These are phyloP conservation scores for Penicillium concentricum DNA, from an alignment of 2,329 filamentous ascomycete species.

Conservation along the genomic window DNA sequence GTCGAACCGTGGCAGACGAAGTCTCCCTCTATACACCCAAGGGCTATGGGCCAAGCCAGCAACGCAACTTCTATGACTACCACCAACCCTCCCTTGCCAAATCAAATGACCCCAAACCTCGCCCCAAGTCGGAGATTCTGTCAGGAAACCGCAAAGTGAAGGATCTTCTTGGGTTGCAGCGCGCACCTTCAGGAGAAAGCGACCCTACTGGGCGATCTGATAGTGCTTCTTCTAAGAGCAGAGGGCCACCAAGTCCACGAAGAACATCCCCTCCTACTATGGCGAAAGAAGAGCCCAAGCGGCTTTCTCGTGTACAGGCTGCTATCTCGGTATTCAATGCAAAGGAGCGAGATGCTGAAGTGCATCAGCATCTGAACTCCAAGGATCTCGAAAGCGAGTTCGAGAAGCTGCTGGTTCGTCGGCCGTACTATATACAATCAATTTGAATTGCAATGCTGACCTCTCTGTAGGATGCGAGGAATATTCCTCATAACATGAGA, in stretches of 20 bases:
- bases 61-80: conserved; percentile 59
- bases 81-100: conserved; percentile 48
- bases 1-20: conserved; percentile 52
- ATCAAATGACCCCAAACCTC: conserved; percentile 41
- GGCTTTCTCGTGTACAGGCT: conserved; percentile 59
- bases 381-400: conserved; percentile 63
- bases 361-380: conserved; percentile 47
- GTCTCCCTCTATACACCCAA: conserved; percentile 59
- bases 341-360: conserved; percentile 50
- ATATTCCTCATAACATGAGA: conserved; percentile 89
- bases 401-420: conserved; percentile 59
- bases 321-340: conserved; percentile 63
- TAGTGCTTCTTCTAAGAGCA: conserved; percentile 18
- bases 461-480: conserved; percentile 70
- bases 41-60: conserved; percentile 60
- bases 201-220: conserved; percentile 12
- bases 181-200: conserved; percentile 26
- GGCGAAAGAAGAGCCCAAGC: conserved; percentile 42
- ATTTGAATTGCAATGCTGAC: conserved; percentile 5
- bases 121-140: conserved; percentile 55
- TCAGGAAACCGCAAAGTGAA: conserved; percentile 42
- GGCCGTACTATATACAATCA: conserved; percentile 14
- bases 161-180: conserved; percentile 32
- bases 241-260: conserved; percentile 22
- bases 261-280: conserved; percentile 28